A percentile compares a stretch with the other conserved stretches of the same genome.
Evolutionary conservation across 495 filamentous ascomycete genomes (phyloP).

Genomic region (Penicillium atrosanguineum): DNA sequence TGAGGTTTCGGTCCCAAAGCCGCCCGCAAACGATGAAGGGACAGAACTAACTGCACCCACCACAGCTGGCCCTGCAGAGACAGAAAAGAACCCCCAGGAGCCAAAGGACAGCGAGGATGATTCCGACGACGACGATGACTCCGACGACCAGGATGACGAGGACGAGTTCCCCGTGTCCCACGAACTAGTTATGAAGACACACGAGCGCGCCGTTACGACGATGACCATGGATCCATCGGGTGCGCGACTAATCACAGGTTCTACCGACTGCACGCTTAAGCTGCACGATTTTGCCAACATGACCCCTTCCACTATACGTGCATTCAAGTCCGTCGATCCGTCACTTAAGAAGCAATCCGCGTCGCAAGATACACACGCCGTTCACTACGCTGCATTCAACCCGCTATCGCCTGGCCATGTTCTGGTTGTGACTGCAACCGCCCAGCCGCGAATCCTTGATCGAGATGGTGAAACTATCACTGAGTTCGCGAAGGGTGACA

Average conservation of each 20-base stretch:
- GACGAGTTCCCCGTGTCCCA: constrained; percentile 94
- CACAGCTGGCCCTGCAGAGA: constrained; percentile 12
- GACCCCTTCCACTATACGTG: constrained; percentile 88
- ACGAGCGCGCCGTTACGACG: constrained; percentile 83
- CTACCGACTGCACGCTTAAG: constrained; percentile 86
- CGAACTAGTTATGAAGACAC: constrained; percentile 86
- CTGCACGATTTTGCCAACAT: constrained; percentile 94
- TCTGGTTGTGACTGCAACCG: constrained; percentile 79
- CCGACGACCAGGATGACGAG: constrained; percentile 67
- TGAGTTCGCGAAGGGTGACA: constrained; percentile 94
- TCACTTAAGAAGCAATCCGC: constrained; percentile 70
- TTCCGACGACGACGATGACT: constrained; percentile 56
- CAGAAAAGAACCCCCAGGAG: constrained; percentile 24
- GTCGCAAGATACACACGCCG: constrained; percentile 76
- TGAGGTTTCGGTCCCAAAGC: constrained; percentile 31
- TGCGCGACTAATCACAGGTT: constrained; percentile 79
- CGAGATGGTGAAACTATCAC: constrained; percentile 82
- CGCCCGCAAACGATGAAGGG: constrained; percentile 18
- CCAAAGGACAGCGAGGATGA: constrained; percentile 44
- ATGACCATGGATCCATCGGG: constrained; percentile 82
- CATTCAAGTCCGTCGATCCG: constrained; percentile 91
- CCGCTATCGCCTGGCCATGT: constrained; percentile 75
- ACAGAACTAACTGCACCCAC: constrained; percentile 18
- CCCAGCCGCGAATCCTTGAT: constrained; percentile 84
- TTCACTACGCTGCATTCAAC: constrained; percentile 85